Percentiles rank a stretch among this genome's conserved stretches.
Conservation (phyloP, 441 rosid genomes). For the Erodium moschatum region DNA sequence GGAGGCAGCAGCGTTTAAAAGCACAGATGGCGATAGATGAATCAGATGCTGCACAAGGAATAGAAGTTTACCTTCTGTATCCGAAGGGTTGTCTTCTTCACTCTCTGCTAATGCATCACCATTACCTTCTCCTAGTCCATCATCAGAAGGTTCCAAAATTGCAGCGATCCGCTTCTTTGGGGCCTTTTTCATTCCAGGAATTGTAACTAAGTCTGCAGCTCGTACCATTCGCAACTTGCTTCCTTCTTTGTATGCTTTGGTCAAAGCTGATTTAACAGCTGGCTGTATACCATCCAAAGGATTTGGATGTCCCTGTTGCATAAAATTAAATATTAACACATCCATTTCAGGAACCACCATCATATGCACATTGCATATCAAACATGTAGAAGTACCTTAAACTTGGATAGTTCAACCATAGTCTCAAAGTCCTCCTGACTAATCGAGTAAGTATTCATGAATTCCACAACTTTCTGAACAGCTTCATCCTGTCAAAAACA, state of each 20-base stretch:
- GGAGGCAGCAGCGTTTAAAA: neutral
- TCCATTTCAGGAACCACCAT: neutral
- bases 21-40: neutral
- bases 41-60: neutral
- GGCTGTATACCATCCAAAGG: constrained; percentile 87
- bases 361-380: neutral
- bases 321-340: constrained; percentile 15
- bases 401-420: constrained; percentile 65
- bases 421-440: constrained; percentile 86
- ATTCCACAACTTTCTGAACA: constrained; percentile 72
- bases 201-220: constrained; percentile 68
- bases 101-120: constrained; percentile 43
- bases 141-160: constrained; percentile 60
- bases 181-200: constrained; percentile 77
- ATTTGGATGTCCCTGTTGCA: constrained; percentile 57
- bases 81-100: constrained; percentile 58
- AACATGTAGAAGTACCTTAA: constrained; percentile 39
- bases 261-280: constrained; percentile 79
- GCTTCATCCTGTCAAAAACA: constrained; percentile 64
- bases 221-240: constrained; percentile 65
- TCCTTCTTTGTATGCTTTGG: constrained; percentile 69
- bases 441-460: constrained; percentile 81
- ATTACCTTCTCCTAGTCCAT: constrained; percentile 49
- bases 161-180: constrained; percentile 78
- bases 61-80: constrained; percentile 49